Evolutionary conservation across 1,284 basidiomycete species (phyloP).

Genomic region (Tetrapyrgos nigripes): DNA sequence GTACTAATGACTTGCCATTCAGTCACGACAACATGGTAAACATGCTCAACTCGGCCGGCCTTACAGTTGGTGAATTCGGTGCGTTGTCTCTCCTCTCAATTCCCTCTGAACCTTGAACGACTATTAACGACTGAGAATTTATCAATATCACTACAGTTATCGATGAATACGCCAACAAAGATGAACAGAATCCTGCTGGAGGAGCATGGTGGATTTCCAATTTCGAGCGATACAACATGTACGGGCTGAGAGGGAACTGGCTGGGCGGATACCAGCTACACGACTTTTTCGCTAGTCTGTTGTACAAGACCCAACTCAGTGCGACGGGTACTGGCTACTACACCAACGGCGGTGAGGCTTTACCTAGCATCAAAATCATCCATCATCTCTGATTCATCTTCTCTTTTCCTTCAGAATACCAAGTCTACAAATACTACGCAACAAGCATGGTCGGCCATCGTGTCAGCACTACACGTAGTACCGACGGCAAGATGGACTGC

Average conservation of each 20-base stretch:
- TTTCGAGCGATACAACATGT: conserved; percentile 12
- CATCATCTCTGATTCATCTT: background rate
- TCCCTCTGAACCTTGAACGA: background rate
- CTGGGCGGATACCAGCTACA: conserved; percentile 20
- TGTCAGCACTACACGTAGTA: conserved; percentile 24
- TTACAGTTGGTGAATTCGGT: conserved; percentile 22
- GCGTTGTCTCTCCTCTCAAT: background rate
- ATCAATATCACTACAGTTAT: conserved; percentile 21
- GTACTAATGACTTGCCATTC: conserved; percentile 23
- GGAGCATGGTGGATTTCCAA: conserved; percentile 25
- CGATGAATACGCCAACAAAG: conserved; percentile 25
- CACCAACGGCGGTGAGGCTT: conserved; percentile 24
- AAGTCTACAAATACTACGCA: conserved; percentile 28
- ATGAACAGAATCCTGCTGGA: conserved; percentile 22
- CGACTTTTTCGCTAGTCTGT: conserved; percentile 24
- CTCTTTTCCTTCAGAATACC: conserved; percentile 19
- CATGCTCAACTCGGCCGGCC: conserved; percentile 20
- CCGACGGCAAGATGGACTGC: conserved; percentile 26
- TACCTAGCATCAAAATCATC: background rate
- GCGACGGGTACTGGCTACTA: conserved; percentile 24
- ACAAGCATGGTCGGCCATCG: conserved; percentile 24
- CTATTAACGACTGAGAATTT: too few relatives aligned
- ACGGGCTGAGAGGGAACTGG: conserved; percentile 20
- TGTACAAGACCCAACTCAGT: conserved; percentile 19
- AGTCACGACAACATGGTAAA: conserved; percentile 23